Evolutionary conservation across 2,329 filamentous ascomycete genomes (phyloP), one percentile per base, ranked within the genome.

Genomic region (Arachnopeziza araneosa): DNA sequence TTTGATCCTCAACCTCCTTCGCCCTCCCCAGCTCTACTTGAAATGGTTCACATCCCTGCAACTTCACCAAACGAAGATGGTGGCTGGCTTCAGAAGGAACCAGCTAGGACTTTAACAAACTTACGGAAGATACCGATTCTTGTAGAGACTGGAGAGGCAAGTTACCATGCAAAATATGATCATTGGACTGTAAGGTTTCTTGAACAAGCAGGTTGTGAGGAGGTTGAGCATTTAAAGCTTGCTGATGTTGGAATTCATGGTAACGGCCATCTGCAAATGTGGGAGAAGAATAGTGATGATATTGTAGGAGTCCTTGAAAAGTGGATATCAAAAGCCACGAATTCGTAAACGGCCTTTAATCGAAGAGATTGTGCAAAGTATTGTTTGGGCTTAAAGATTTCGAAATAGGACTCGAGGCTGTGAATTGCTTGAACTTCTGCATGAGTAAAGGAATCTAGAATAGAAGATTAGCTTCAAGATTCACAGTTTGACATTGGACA

Each of bases 211-310:
- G 78, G 78, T 0, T 44, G 36, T 44, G 72, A 64, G 63, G 66
- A 24, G 61, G 71, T 30, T 24, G 65, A 75, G 56, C 72, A 75
- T 62, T 36, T 78, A 49, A 69, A 71, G 64, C 71, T 80, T 23
- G 71, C 60, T 6, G 70, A 76, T 30, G 66, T 67, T 7, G 76
- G 75, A 3, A 73, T 80, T 44, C 63, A 69, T 48, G 79, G 78
- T 8, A 80, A 80, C 60, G 77, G 75, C 0, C 78, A 80, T 68
- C 75, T 80, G 74, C 74, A 78, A 59, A 79, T 80, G 61, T 69
- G 80, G 71, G 78, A 80, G 71, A 75, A 73, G 70, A 81, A 81
- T 64, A 80, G 75, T 57, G 67, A 75, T 60, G 63, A 73, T 51
- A 76, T 79, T 53, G 71, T 69, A 1, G 64, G 36, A 14, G 64